Base-by-base conservation (phyloP, 2,329 filamentous ascomycete genomes). In the Hirsutella thompsonii region DNA sequence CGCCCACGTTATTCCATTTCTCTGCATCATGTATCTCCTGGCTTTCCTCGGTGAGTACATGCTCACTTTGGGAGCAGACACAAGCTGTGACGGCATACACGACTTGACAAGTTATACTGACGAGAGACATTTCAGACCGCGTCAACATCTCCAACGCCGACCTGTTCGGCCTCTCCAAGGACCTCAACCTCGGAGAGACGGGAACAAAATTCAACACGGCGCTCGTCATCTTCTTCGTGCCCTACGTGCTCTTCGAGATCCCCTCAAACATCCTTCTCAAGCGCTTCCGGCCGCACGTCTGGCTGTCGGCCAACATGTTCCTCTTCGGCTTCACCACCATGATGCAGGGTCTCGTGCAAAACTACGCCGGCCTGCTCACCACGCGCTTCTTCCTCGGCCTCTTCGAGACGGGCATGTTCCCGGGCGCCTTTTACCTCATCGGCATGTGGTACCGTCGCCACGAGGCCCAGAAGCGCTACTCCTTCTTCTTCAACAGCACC, bases 401-500 rank as follows among this genome's bases (percentile, higher is more conserved):
- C 1, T 81, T 80, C 45, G 80, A 87, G 62, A 76, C 79, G 5
- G 82, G 81, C 59, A 85, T 88, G 72, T 85, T 85, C 34, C 61
- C 61, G 0, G 61, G 61, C 45, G 67, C 63, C 38, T 72, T 83
- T 55, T 83, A 88, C 54, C 64, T 89, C 8, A 79, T 88, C 46
- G 79, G 84, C 43, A 90, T 90, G 80, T 93, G 84, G 88, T 98
- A 96, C 53, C 79, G 81, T 44, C 78, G 90, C 44, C 69, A 70
- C 36, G 92, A 96, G 62, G 87, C 89, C 2, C 90, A 96, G 62
- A 86, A 87, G 54, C 79, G 92, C 23, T 95, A 89, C 63, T 84
- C 81, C 14, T 89, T 96, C 68, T 96, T 96, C 70, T 96, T 96
- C 68, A 80, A 76, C 53, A 85, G 74, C 21, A 89, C 84, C 1